A percentile compares a stretch with the other conserved stretches of the same genome.
These are phyloP conservation scores for Corylus avellana DNA, from an alignment of 306 rosid genomes.

Conservation along the genomic window DNA sequence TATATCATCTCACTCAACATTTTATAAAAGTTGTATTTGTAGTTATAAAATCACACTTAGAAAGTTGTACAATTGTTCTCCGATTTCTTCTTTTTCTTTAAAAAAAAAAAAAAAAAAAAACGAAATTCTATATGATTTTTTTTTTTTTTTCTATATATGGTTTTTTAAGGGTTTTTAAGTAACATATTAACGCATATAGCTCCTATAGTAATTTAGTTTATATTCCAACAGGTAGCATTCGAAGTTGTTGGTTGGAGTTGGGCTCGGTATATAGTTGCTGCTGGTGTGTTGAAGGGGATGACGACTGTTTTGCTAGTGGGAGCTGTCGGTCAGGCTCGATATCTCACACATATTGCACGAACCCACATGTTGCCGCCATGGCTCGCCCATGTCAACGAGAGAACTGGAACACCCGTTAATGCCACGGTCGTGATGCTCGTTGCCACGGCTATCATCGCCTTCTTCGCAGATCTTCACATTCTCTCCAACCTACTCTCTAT, in stretches of 20 bases:
- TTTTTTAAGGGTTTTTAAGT: too few relatives aligned
- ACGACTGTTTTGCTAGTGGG: constrained; percentile 69
- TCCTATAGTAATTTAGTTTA: too few relatives aligned
- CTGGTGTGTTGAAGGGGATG: constrained; percentile 85
- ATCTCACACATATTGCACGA: constrained; percentile 81
- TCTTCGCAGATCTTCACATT: constrained; percentile 58
- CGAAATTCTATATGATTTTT: too few relatives aligned
- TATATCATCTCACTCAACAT: too few relatives aligned
- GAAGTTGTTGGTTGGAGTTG: constrained; percentile 66
- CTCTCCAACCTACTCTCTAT: constrained; percentile 67
- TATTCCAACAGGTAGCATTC: constrained; percentile 39
- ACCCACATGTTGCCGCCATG: constrained; percentile 91
- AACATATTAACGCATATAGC: too few relatives aligned
- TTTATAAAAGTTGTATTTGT: too few relatives aligned
- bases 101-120: too few relatives aligned
- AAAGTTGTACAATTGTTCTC: too few relatives aligned
- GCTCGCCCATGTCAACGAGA: constrained; percentile 64
- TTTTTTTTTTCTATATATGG: too few relatives aligned
- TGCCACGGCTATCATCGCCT: constrained; percentile 60
- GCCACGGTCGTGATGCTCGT: constrained; percentile 66
- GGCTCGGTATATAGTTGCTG: constrained; percentile 84
- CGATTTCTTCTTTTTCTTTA: too few relatives aligned
- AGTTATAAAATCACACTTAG: too few relatives aligned
- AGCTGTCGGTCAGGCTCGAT: constrained; percentile 81
- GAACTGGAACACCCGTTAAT: constrained; percentile 70